A percentile compares a stretch with the other conserved stretches of the same genome.
These are phyloP conservation scores for Trametes sp. DNA, from an alignment of 1,284 basidiomycete genomes.

Conservation along the genomic window DNA sequence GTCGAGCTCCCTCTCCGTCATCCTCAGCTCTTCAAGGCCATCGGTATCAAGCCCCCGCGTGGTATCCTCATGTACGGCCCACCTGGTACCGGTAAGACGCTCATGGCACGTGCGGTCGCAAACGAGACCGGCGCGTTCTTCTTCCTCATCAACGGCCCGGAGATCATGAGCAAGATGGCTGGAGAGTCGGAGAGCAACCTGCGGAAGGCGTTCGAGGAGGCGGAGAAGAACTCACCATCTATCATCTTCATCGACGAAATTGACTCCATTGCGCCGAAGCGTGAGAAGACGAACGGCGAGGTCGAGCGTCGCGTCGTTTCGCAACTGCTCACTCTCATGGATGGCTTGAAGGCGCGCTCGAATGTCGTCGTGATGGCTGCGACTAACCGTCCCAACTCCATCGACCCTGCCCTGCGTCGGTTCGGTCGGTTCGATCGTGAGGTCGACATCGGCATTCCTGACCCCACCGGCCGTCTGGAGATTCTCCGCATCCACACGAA, in stretches of 20 bases:
- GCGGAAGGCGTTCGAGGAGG: conserved; percentile 98
- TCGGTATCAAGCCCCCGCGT: conserved; percentile 99
- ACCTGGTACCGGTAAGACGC: conserved; percentile 96
- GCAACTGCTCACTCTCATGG: conserved; percentile 98
- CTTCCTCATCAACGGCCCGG: conserved; percentile 99
- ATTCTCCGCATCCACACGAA: conserved; percentile 99
- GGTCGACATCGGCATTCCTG: conserved; percentile 99
- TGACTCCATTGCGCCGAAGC: conserved; percentile 98
- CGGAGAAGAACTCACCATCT: conserved; percentile 99
- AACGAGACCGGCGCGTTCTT: conserved; percentile 99
- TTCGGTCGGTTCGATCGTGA: conserved; percentile 99
- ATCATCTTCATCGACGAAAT: conserved; percentile 99
- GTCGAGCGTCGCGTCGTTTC: conserved; percentile 99
- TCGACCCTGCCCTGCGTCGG: conserved; percentile 96
- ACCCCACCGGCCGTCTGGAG: conserved; percentile 97
- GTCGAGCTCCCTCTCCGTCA: conserved; percentile 98
- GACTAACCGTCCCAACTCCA: conserved; percentile 98
- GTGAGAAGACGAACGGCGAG: conserved; percentile 99
- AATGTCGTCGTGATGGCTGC: conserved; percentile 99
- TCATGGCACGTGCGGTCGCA: conserved; percentile 99
- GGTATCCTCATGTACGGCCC: conserved; percentile 98
- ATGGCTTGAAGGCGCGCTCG: conserved; percentile 97
- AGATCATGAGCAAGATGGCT: conserved; percentile 99
- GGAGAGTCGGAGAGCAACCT: conserved; percentile 98
- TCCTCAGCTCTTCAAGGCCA: conserved; percentile 99